Base-by-base conservation (phyloP, 768 basidiomycete genomes). In the Mrakia hoshinonis region DNA sequence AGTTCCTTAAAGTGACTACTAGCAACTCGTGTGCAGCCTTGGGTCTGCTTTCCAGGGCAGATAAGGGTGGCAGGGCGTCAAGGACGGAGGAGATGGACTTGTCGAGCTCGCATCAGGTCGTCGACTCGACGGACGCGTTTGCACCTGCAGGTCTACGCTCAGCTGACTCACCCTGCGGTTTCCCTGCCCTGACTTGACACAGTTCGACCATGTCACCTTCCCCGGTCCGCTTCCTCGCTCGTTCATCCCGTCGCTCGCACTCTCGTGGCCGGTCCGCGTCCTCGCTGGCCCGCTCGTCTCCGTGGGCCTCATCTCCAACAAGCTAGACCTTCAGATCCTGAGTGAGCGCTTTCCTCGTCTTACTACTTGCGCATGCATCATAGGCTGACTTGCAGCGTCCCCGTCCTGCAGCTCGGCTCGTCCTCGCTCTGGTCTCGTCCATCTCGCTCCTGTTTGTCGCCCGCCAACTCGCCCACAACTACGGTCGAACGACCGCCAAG, bases 191-290 rank as follows among this genome's bases (percentile, higher is more conserved):
- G 9, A 10, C 31, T 39, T 34, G n/a, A 6, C 13, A 3, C 77
- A 95, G 91, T 97, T 89, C 79, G 96, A 99, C 78, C 95, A 99
- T 77, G 84, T 89, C 75, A 81, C 83, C 6, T 96, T 95, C 76
- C 87, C 92, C 24, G 94, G 95, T 5, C 88, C 90, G 0, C 86
- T 99, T 0, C 93, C 95, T 0, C 81, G 96, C 46, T 89, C 90
- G 0, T 97, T 97, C 78, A 77, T 89, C 13, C 92, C 91, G 29
- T 87, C 89, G 72, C 73, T 91, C 26, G 9, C 61, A 4, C 46
- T 73, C 31, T 49, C 72, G 9, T 5, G 48, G 24, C 46, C 55
- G 12, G 39, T 58, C n/a, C 31, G 48, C 26, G 60, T 88, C 0
- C 81, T 97, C 7, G 88, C 87, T 0, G 85, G 83, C 81, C 46